Percentiles rank a stretch among this genome's conserved stretches.
These are phyloP conservation scores for Fomitopsis schrenkii DNA, from an alignment of 1,284 basidiomycete species.

Conservation along the genomic window DNA sequence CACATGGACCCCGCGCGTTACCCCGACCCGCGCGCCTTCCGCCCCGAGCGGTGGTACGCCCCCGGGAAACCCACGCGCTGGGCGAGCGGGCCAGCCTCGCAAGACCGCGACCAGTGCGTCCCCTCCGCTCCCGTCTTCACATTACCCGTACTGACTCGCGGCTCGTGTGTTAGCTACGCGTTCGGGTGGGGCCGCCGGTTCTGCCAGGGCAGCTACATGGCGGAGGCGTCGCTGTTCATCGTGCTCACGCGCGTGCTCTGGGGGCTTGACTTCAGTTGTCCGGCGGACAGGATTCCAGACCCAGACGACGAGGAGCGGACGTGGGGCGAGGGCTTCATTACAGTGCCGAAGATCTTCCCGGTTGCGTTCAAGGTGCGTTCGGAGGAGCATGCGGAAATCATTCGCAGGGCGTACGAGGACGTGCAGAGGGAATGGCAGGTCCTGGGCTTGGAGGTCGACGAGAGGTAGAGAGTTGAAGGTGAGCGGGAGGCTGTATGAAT, in stretches of 20 bases:
- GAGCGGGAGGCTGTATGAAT: too few species aligned
- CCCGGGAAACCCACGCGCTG: slow-evolving; percentile 17
- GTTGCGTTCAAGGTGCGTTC: slow-evolving; percentile 22
- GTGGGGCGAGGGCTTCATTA: slow-evolving; percentile 25
- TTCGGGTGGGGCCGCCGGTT: slow-evolving; percentile 30
- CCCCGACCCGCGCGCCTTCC: slow-evolving; percentile 16
- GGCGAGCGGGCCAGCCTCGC: slow-evolving; percentile 23
- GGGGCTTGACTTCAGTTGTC: slow-evolving; percentile 24
- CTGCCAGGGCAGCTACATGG: slow-evolving; percentile 24
- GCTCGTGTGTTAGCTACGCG: slow-evolving; percentile 16
- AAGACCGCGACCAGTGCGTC: slow-evolving; percentile 22
- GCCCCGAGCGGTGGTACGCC: slow-evolving; percentile 21
- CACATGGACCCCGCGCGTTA: slow-evolving; percentile 11
- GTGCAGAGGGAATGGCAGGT: slow-evolving; percentile 25
- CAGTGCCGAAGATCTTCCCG: slow-evolving; percentile 20
- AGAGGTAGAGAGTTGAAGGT: slow-evolving; percentile 3
- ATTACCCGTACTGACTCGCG: not conserved
- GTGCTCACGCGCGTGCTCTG: slow-evolving; percentile 25
- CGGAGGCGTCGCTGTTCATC: slow-evolving; percentile 29
- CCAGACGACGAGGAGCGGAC: slow-evolving; percentile 22
- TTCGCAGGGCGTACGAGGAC: slow-evolving; percentile 20
- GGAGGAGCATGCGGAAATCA: slow-evolving; percentile 19
- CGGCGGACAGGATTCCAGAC: slow-evolving; percentile 23
- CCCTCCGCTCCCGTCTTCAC: not conserved
- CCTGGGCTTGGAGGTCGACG: slow-evolving; percentile 19